These are phyloP conservation scores for Exophiala spinifera DNA, from an alignment of 2,329 filamentous ascomycete species.

Conservation along the genomic window DNA sequence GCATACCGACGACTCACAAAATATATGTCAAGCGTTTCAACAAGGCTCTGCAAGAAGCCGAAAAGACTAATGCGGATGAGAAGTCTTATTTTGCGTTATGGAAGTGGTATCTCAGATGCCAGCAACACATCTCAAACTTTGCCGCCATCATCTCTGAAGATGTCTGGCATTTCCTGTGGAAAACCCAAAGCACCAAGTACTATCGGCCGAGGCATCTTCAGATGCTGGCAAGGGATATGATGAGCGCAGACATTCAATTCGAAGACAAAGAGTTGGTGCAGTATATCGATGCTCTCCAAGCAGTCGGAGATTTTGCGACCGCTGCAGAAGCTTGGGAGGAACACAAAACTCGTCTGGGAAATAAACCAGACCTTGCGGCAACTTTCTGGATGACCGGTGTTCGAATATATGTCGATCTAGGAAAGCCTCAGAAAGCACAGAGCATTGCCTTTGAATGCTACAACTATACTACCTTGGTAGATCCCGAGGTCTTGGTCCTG, in stretches of 20 bases:
- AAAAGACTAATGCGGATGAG: slow-evolving; percentile 32
- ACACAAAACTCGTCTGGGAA: slow-evolving; percentile 15
- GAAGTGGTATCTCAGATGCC: slow-evolving; percentile 52
- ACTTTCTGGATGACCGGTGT: slow-evolving; percentile 50
- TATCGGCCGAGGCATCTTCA: slow-evolving; percentile 60
- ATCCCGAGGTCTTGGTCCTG: slow-evolving; percentile 50
- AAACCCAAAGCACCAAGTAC: slow-evolving; percentile 48
- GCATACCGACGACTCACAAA: slow-evolving; percentile 36
- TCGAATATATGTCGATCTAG: slow-evolving; percentile 48
- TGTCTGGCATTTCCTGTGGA: slow-evolving; percentile 66
- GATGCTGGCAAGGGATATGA: slow-evolving; percentile 64
- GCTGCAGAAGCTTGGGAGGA: slow-evolving; percentile 65
- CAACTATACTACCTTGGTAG: slow-evolving; percentile 17
- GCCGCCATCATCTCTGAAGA: slow-evolving; percentile 58
- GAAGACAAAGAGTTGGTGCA: slow-evolving; percentile 59
- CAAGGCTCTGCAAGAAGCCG: slow-evolving; percentile 35
- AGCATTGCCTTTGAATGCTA: slow-evolving; percentile 46
- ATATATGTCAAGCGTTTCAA: slow-evolving; percentile 43
- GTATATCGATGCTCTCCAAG: slow-evolving; percentile 66
- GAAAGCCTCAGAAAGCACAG: slow-evolving; percentile 48
- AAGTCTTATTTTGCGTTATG: slow-evolving; percentile 41
- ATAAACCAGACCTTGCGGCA: slow-evolving; percentile 23
- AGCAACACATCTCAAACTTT: slow-evolving; percentile 43
- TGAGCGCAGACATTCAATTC: slow-evolving; percentile 55
- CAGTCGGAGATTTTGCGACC: slow-evolving; percentile 57